Conservation (phyloP, 208 protist species). For the Acanthamoeba healyi region DNA sequence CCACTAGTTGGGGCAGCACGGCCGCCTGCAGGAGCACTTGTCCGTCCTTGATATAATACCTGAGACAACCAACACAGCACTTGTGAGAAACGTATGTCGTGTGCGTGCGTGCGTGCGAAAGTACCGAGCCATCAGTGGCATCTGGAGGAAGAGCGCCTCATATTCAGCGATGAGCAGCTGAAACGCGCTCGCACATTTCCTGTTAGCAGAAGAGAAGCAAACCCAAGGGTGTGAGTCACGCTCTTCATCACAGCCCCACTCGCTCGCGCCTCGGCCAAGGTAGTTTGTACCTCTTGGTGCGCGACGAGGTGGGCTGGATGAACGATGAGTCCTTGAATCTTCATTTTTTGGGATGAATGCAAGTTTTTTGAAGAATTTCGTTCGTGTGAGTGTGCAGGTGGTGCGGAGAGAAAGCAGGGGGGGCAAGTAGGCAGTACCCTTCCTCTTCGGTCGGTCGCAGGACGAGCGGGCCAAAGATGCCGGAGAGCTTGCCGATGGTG, state of each 20-base stretch:
- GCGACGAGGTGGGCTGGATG: slow-evolving; percentile 2
- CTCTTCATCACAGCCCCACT: neutral
- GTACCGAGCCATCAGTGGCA: neutral
- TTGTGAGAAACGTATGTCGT: neutral
- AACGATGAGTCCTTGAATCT: slow-evolving; percentile 37
- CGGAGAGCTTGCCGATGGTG: neutral
- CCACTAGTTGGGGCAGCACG: slow-evolving; percentile 24
- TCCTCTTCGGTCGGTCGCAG: neutral
- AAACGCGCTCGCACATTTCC: slow-evolving; percentile 3
- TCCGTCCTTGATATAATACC: slow-evolving; percentile 1
- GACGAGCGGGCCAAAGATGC: neutral
- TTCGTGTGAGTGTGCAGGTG: neutral
- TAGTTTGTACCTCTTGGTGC: slow-evolving; percentile 19
- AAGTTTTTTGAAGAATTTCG: neutral
- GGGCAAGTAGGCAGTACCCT: neutral
- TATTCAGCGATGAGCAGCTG: neutral
- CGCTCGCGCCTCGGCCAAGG: neutral
- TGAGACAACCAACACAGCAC: neutral
- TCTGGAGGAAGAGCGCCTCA: neutral
- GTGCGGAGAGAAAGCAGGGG: neutral
- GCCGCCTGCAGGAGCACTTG: slow-evolving; percentile 3
- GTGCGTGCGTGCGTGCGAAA: too few species aligned
- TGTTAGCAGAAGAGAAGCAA: neutral
- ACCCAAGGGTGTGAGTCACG: too few species aligned
- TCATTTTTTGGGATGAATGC: neutral